Conservation (phyloP, 192 early-diverging fungal species). For the Phlyctochytrium bullatum region DNA sequence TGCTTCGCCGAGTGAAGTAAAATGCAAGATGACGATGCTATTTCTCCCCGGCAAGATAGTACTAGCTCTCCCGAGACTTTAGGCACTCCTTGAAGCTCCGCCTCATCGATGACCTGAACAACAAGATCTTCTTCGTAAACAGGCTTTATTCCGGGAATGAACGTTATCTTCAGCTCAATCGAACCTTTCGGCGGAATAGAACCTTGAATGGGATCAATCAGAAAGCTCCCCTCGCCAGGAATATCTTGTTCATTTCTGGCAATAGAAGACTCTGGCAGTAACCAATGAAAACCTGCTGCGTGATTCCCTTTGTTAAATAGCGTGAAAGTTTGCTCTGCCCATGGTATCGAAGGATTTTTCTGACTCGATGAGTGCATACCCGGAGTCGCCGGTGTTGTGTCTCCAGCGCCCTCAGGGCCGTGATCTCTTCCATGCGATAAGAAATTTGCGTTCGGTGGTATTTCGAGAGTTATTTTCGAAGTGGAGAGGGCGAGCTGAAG, state of each 20-base stretch:
- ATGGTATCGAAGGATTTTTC: neutral
- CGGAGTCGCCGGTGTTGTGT: no score
- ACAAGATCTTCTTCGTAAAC: slow-evolving; percentile 22
- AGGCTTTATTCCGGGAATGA: slow-evolving; percentile 38
- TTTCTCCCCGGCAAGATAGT: slow-evolving; percentile 37
- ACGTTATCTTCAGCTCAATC: slow-evolving; percentile 24
- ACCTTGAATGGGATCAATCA: slow-evolving; percentile 25
- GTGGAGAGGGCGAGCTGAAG: slow-evolving; percentile 24
- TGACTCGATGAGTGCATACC: no score
- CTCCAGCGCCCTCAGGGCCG: neutral
- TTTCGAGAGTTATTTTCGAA: slow-evolving; percentile 8
- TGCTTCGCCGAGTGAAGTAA: slow-evolving; percentile 39
- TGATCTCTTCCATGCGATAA: neutral
- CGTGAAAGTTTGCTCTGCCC: neutral
- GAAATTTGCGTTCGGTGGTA: slow-evolving; percentile 9
- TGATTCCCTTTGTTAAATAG: slow-evolving; percentile 35
- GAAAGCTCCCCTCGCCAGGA: slow-evolving; percentile 39
- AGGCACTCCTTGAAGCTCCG: neutral
- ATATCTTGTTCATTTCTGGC: neutral
- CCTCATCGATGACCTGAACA: slow-evolving; percentile 31
- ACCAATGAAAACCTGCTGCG: slow-evolving; percentile 30
- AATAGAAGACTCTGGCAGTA: neutral
- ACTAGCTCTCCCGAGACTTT: slow-evolving; percentile 15
- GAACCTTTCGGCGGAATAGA: slow-evolving; percentile 14
- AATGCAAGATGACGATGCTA: slow-evolving; percentile 28